Base-by-base conservation (phyloP, 1,139 yeast species). In the Hemisphaericaspora subhashii region DNA sequence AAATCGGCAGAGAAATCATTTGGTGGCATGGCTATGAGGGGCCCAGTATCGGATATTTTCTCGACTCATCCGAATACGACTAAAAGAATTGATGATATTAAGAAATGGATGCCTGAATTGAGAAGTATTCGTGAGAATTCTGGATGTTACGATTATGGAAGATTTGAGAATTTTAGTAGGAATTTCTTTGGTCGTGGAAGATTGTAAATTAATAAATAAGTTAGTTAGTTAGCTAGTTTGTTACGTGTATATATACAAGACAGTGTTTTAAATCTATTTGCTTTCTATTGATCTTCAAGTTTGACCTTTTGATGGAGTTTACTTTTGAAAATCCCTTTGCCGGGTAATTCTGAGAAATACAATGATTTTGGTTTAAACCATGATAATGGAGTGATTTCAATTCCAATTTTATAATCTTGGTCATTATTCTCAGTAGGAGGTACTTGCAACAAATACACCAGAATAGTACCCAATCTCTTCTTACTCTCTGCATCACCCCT, bases 61-160 rank as follows among this genome's bases (percentile, higher is more conserved):
- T 81, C 92, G 14, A 88, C 98, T 0, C 98, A 92, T 63, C 99
- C 99, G 0, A 82, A 89, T n/a, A 83, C 89, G 16, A 64, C 66
- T 17, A 78, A 75, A 46, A 75, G 98, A 56, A 81, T 87, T 29
- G 64, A 71, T 30, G 85, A 86, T 50, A 84, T 92, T 60, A 55
- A 66, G 26, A 58, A 68, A 31, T 86, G 96, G 94, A 61, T 87
- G 62, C 88, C 89, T 0, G 79, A 78, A 40, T 88, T 95, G 25
- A 71, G 72, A 22, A 46, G 50, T 10, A 58, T 74, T 28, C 57
- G 62, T 40, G 79, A 74, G 38, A 33, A 46, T 11, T 46, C 59
- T 7, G 58, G 59, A 10, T 63, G 68, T 44, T 51, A 59, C 39
- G 64, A 59, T 31, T 57, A 53, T 40, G 48, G 50, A 17, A 35